Conservation (phyloP, 2,329 filamentous ascomycete genomes). For the Drechslerella dactyloides region DNA sequence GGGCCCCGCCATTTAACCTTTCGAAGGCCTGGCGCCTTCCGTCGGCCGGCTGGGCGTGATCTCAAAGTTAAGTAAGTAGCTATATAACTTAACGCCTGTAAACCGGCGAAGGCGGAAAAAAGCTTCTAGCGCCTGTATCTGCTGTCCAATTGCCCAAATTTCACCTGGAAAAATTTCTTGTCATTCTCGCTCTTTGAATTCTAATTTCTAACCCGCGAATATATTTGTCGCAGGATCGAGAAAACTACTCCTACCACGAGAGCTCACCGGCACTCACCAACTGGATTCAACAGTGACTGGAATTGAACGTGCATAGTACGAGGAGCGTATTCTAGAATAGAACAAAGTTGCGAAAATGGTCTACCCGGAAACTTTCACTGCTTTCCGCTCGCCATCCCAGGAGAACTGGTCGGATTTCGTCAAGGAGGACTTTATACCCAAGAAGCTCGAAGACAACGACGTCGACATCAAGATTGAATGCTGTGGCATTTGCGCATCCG, state of each 20-base stretch:
- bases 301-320: too few relatives aligned
- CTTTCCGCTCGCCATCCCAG: constrained; percentile 25
- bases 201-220: neutral
- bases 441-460: constrained; percentile 85
- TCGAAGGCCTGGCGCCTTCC: neutral
- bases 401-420: constrained; percentile 42
- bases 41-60: constrained; percentile 11
- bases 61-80: neutral
- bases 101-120: constrained; percentile 11
- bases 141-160: constrained; percentile 11
- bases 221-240: too few relatives aligned
- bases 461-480: constrained; percentile 85
- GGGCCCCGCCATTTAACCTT: constrained; percentile 22
- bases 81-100: constrained; percentile 24
- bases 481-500: constrained; percentile 77
- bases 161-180: constrained; percentile 23
- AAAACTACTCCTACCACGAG: too few relatives aligned
- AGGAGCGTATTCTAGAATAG: too few relatives aligned
- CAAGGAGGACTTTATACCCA: constrained; percentile 68
- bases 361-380: constrained; percentile 48
- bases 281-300: constrained; percentile 2
- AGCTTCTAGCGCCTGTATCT: constrained; percentile 14
- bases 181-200: neutral
- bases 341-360: constrained; percentile 30
- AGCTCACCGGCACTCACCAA: too few relatives aligned